These are phyloP conservation scores for Solanum tarapatanum DNA, from an alignment of 257 asterid species.

Conservation along the genomic window DNA sequence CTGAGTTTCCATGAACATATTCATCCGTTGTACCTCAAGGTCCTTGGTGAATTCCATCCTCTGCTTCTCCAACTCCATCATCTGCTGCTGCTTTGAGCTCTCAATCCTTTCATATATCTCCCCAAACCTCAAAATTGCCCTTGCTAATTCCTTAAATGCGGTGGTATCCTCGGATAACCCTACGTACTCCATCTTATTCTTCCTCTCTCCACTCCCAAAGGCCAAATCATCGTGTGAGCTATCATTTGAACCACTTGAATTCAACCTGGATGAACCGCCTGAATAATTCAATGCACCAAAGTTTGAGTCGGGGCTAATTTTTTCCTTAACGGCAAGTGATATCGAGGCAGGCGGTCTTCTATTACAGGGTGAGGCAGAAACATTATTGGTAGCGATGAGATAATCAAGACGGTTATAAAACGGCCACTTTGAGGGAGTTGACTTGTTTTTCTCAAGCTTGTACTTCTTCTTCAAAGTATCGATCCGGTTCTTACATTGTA, in stretches of 20 bases:
- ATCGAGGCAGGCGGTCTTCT: not conserved
- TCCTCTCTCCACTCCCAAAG: not conserved
- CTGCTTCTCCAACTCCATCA: slow-evolving; percentile 69
- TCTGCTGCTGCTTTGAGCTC: slow-evolving; percentile 51
- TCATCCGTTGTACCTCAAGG: slow-evolving; percentile 72
- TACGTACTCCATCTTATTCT: not conserved
- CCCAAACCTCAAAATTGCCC: slow-evolving; percentile 54
- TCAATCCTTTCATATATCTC: slow-evolving; percentile 61
- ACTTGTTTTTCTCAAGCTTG: slow-evolving; percentile 48
- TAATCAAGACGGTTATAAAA: slow-evolving; percentile 36
- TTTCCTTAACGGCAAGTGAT: not conserved
- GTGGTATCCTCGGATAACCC: not conserved
- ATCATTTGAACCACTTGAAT: slow-evolving; percentile 2
- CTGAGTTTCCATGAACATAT: slow-evolving; percentile 62
- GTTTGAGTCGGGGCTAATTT: not conserved
- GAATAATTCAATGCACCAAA: not conserved
- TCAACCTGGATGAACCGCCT: slow-evolving; percentile 1
- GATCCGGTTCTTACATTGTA: slow-evolving; percentile 65
- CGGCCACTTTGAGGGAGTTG: slow-evolving; percentile 50
- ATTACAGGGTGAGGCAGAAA: not conserved
- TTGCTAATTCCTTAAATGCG: slow-evolving; percentile 29
- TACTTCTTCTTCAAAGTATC: slow-evolving; percentile 67
- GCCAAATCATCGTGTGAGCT: not conserved
- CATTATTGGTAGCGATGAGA: slow-evolving; percentile 34
- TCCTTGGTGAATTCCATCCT: slow-evolving; percentile 68